Conservation (phyloP, 2,329 filamentous ascomycete genomes). For the Zasmidium citrigriseum region DNA sequence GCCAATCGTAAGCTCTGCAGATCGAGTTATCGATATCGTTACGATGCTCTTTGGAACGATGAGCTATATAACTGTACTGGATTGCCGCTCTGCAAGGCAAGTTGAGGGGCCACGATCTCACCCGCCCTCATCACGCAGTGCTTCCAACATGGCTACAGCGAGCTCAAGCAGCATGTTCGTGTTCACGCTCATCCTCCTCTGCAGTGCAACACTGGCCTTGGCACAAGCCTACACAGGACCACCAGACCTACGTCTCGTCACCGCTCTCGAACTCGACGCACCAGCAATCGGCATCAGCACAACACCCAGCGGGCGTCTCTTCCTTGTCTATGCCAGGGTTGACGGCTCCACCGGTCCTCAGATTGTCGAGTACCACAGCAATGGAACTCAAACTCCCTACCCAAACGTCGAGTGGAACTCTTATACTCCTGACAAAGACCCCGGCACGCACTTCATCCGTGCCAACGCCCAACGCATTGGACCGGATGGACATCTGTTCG, state of each 20-base stretch:
- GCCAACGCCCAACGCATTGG: constrained; percentile 36
- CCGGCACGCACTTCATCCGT: constrained; percentile 26
- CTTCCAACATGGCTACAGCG: too few relatives aligned
- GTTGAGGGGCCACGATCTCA: too few relatives aligned
- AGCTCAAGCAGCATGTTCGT: too few relatives aligned
- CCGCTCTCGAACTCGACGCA: constrained; percentile 21
- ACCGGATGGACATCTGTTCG: constrained; percentile 36
- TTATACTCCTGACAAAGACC: constrained; percentile 28
- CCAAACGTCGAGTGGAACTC: constrained; percentile 35
- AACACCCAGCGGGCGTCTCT: constrained; percentile 32
- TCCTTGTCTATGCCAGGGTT: constrained; percentile 32
- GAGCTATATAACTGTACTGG: too few relatives aligned
- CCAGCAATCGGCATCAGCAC: constrained; percentile 30
- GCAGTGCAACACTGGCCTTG: too few relatives aligned
- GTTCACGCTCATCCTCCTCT: too few relatives aligned
- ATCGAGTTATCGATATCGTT: too few relatives aligned
- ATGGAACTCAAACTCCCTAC: constrained; percentile 22
- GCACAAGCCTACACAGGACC: too few relatives aligned
- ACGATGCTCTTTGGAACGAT: too few relatives aligned
- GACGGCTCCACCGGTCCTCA: constrained; percentile 35
- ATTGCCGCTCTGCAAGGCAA: too few relatives aligned
- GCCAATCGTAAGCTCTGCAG: too few relatives aligned
- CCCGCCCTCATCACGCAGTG: too few relatives aligned
- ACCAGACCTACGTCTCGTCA: constrained; percentile 23
- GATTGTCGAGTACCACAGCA: constrained; percentile 33